Evolutionary conservation across 768 basidiomycete genomes (phyloP).

Genomic region (Suillus alpinus): DNA sequence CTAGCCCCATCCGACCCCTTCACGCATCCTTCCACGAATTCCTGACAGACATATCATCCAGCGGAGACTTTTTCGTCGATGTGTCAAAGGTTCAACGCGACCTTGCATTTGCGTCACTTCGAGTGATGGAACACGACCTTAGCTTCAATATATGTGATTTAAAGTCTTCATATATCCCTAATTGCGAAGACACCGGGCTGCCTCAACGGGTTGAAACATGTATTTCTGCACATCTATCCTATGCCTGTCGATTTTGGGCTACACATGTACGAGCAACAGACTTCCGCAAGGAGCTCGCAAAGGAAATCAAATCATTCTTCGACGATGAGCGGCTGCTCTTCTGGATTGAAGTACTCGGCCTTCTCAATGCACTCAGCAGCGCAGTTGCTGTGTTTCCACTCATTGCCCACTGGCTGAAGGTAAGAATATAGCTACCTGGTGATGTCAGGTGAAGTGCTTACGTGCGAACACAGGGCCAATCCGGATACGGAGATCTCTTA

Average conservation of each 20-base stretch:
- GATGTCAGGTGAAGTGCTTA: background rate
- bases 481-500: background rate
- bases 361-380: background rate
- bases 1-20: slow-evolving; percentile 12
- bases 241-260: slow-evolving; percentile 12
- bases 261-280: slow-evolving; percentile 4
- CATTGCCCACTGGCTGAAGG: background rate
- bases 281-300: background rate
- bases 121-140: slow-evolving; percentile 27
- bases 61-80: slow-evolving; percentile 14
- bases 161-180: slow-evolving; percentile 26
- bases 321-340: slow-evolving; percentile 7
- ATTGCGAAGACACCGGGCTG: slow-evolving; percentile 18
- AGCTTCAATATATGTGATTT: slow-evolving; percentile 36
- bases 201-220: background rate
- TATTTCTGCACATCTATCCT: slow-evolving; percentile 7
- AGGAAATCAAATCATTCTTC: slow-evolving; percentile 4
- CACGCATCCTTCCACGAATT: slow-evolving; percentile 30
- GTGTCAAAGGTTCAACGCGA: background rate
- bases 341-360: slow-evolving; percentile 4
- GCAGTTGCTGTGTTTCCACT: background rate
- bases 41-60: slow-evolving; percentile 11
- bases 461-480: background rate
- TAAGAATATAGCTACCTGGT: background rate
- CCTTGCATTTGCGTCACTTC: slow-evolving; percentile 15